Percentiles rank a stretch among this genome's conserved stretches.
Evolutionary conservation across 169 alveolate genomes (phyloP).

Genomic region (Plasmodium yoelii): DNA sequence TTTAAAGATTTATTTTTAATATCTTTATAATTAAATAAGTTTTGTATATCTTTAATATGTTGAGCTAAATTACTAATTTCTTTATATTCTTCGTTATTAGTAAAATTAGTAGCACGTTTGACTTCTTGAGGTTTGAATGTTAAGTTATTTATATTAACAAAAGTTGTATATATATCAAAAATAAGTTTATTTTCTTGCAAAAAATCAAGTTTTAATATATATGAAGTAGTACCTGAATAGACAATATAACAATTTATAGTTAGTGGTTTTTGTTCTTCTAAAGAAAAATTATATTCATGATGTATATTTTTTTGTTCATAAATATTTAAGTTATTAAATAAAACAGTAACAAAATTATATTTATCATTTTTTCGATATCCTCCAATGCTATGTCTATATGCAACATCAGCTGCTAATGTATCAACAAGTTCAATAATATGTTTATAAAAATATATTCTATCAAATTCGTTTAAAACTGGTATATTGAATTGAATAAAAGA

Average conservation of each 20-base stretch:
- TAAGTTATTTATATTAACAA: slow-evolving; percentile 49
- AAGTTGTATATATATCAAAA: slow-evolving; percentile 68
- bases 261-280: slow-evolving; percentile 20
- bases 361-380: slow-evolving; percentile 48
- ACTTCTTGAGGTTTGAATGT: slow-evolving; percentile 69
- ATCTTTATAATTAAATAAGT: slow-evolving; percentile 61
- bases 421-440: slow-evolving; percentile 66
- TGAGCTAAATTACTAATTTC: slow-evolving; percentile 16
- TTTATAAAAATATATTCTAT: slow-evolving; percentile 17
- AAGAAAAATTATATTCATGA: slow-evolving; percentile 45
- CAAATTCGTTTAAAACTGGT: slow-evolving; percentile 56
- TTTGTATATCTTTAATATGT: slow-evolving; percentile 51
- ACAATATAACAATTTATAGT: slow-evolving; percentile 60
- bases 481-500: slow-evolving; percentile 59
- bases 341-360: slow-evolving; percentile 46
- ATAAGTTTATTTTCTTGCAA: slow-evolving; percentile 50
- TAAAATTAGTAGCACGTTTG: slow-evolving; percentile 6
- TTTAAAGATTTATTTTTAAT: slow-evolving; percentile 26
- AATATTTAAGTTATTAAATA: slow-evolving; percentile 53
- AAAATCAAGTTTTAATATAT: slow-evolving; percentile 57
- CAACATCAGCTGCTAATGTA: slow-evolving; percentile 66
- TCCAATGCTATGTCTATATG: slow-evolving; percentile 64
- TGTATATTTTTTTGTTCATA: slow-evolving; percentile 32
- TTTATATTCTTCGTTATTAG: slow-evolving; percentile 25
- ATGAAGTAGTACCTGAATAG: slow-evolving; percentile 54